Evolutionary conservation across 2,329 filamentous ascomycete species (phyloP), one percentile per base, ranked within the genome.

Genomic region (Neocucurbitaria cava): DNA sequence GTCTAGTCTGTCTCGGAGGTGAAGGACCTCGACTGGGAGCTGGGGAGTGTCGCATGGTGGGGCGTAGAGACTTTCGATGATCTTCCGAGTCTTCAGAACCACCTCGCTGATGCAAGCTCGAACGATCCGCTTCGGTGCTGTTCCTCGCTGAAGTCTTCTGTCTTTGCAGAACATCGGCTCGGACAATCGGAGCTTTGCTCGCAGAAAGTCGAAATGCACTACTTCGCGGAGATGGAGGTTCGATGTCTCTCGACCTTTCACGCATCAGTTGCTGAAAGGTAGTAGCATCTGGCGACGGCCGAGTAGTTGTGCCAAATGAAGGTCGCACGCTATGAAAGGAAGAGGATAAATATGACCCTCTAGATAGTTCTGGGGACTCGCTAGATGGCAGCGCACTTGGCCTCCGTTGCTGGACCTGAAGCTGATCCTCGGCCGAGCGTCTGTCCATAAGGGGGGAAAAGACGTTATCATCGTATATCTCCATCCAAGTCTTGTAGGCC

Each of bases 401-500:
- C 40, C 39, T 52, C 18, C 28, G 53, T 15, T 44, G 52, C 26
- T 56, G 50, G 28, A 26, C 10, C 15, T 50, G 61, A 10, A 23
- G 17, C 11, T 52, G 47, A 2, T 51, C 50, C 10, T 43, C 4
- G 11, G 46, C 36, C 17, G 49, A 41, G 41, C 39, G 49, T 20
- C 53, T 59, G 20, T 71, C 60, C 15, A 59, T 46, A 3, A 67
- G 28, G n/a, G 66, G 53, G 11, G 61, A 58, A 28, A 77, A 77
- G 2, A 75, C 63, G 8, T 64, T 56, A 13, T 69, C 66, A 35
- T 78, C 76, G 50, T 77, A 76, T 8, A 64, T 59, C 26, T 76
- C 71, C 76, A 78, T 78, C 76, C 76, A 78, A 6, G 54, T 44
- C 46, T 62, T 68, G 26, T 66, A 58, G 9, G 67, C 52, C 9